These are phyloP conservation scores for Phytopythium delawarense DNA, from an alignment of 352 stramenopile genomes.

Conservation along the genomic window DNA sequence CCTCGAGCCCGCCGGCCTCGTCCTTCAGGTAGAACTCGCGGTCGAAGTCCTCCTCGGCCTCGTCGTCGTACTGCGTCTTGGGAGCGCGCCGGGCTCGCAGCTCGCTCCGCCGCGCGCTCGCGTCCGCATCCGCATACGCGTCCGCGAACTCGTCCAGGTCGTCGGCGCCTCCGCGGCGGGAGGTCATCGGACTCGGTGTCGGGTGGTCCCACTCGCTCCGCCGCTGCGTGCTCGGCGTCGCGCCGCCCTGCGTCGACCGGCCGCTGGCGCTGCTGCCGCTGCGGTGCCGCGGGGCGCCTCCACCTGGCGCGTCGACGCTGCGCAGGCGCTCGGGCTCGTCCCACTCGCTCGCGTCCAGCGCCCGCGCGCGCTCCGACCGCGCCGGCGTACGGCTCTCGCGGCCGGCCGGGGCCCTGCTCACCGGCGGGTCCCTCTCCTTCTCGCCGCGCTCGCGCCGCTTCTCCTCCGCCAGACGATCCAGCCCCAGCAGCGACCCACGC, in stretches of 20 bases:
- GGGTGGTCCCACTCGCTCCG: slow-evolving; percentile 44
- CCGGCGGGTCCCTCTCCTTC: background rate
- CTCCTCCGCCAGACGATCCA: slow-evolving; percentile 55
- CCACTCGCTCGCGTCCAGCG: slow-evolving; percentile 67
- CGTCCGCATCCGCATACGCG: background rate
- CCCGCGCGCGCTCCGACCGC: slow-evolving; percentile 24
- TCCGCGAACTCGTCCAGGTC: slow-evolving; percentile 3
- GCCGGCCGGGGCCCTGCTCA: slow-evolving; percentile 8
- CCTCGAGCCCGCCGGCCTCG: slow-evolving; percentile 59
- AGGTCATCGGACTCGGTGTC: slow-evolving; percentile 34
- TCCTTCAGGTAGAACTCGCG: slow-evolving; percentile 95
- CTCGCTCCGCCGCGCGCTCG: background rate
- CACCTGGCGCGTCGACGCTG: slow-evolving; percentile 19
- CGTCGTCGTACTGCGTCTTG: slow-evolving; percentile 79
- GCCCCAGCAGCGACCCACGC: slow-evolving; percentile 41
- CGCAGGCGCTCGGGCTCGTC: slow-evolving; percentile 66
- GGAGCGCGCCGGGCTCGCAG: slow-evolving; percentile 7
- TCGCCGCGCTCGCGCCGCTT: slow-evolving; percentile 42
- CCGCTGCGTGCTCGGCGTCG: slow-evolving; percentile 24
- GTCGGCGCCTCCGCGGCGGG: background rate
- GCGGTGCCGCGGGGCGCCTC: background rate
- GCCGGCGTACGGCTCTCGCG: slow-evolving; percentile 16
- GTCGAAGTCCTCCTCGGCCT: slow-evolving; percentile 92
- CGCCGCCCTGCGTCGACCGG: background rate
- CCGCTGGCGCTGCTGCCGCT: slow-evolving; percentile 1